Base-by-base conservation (phyloP, 129 eudicot species). In the Centaurea solstitialis region DNA sequence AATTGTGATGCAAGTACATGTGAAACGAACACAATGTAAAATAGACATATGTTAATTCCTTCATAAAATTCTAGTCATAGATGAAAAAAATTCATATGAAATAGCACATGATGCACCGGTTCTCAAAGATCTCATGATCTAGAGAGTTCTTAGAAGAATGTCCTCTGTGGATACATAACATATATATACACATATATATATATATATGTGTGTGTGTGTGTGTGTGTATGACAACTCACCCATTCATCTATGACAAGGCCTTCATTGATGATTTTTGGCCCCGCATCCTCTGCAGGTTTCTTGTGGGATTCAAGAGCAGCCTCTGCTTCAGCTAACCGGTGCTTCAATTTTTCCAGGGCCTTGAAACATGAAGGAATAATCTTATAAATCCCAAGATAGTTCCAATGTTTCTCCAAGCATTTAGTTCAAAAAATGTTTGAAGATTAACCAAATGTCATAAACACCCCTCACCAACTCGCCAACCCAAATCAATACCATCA, bases 201-300 rank as follows among this genome's bases (percentile, higher is more conserved):
- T n/a, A n/a, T n/a, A n/a, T n/a, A n/a, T n/a, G n/a, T n/a, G n/a
- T 43, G 15, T 43, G 15, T 43, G n/a, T 45, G n/a, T 45, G 57
- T 45, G 50, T 41, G 50, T 41, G 50, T 7, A 33, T 9, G 35
- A 22, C 33, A 69, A 33, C 87, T 66, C 26, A 85, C 88, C 88
- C 88, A 85, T 85, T 85, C 88, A 39, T 85, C 88, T 15, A 85
- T 85, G 74, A 85, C 85, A 9, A 85, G 85, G n/a, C 88, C 88
- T 80, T 85, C 88, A 9, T 81, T 84, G 22, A 75, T 77, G 57
- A 85, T 71, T 22, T 53, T 75, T 6, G 85, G 88, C 20, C 79
- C 85, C 10, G 78, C 33, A 3, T 81, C 78, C 3, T 38, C 85
- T 69, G 70, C 85, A 28, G 88, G 73, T 76, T 85, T 85, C 71